Base-by-base conservation (phyloP, 768 basidiomycete species). In the Tephrocybe sp. region DNA sequence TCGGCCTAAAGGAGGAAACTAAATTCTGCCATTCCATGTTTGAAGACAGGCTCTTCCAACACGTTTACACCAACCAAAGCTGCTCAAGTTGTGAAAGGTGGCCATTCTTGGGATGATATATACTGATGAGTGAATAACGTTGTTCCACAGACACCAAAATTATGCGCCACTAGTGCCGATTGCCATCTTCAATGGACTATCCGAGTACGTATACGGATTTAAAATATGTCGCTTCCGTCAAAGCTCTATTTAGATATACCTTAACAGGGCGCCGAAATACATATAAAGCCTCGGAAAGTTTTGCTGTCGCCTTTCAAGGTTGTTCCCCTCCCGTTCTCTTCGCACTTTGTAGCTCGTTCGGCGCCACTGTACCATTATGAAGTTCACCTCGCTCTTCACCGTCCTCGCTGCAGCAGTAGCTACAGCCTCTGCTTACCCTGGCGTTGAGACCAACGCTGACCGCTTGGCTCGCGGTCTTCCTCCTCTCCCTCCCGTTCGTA, bases 401-500 rank as follows among this genome's bases (percentile, higher is more conserved):
- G 37, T 73, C 58, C 55, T 79, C 48, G 61, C 70, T 40, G 68
- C 71, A 20, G 65, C 68, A 11, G 72, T 67, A 33, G 65, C 72
- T 33, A 49, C 63, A 8, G 71, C 70, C 55, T 71, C 69, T n/a
- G 68, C 69, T 11, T 65, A 67, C 12, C 52, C 63, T 14, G 42
- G 42, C 20, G 55, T 61, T 25, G 75, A 78, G 47, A 77, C 78
- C 42, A 84, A 84, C 46, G 82, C 74, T 0, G 53, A 73, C 11
- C 79, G 83, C 32, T 53, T 85, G 41, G 58, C 79, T 48, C 79
- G 78, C 17, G 81, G 83, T 10, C 65, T 84, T 3, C 62, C 71
- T 24, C 83, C 80, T 15, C 62, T 71, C 1, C 65, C 77, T 1
- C 83, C 82, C n/a, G 58, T 58, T 0, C 71, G 72, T 28, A 68